phyloP scores from a whole-genome alignment of 2,329 filamentous ascomycete species.

The Penicillium sp. region DNA sequence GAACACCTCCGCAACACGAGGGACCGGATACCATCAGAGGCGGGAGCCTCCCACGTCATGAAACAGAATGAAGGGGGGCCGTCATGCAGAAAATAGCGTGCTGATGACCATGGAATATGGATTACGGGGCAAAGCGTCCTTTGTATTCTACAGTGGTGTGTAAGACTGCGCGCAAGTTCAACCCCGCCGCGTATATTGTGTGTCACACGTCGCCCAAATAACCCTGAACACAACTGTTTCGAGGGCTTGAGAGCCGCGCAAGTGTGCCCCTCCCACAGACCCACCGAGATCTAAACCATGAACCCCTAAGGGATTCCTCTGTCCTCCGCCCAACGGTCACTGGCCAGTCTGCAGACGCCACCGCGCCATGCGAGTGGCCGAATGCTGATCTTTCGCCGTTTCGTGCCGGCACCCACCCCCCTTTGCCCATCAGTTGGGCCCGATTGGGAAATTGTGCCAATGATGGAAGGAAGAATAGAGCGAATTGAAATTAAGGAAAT shows the following conservation, averaged over 20 bases:
- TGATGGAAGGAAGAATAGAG: background rate
- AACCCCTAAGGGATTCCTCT: background rate
- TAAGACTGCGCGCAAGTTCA: background rate
- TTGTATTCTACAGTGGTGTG: background rate
- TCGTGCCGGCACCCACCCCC: conserved; percentile 2
- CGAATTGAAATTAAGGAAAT: background rate
- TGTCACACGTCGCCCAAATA: no score
- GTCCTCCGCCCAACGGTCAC: conserved; percentile 10
- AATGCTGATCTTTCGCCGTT: conserved; percentile 11
- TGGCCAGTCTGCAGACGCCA: conserved; percentile 14
- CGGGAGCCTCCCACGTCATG: conserved; percentile 10
- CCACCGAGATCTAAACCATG: conserved; percentile 14
- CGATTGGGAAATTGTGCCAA: background rate
- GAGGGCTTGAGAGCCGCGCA: conserved; percentile 10
- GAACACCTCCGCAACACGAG: conserved; percentile 3
- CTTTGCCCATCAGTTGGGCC: background rate
- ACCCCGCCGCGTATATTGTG: background rate
- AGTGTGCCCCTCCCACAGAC: conserved; percentile 10
- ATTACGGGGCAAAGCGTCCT: background rate
- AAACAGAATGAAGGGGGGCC: background rate
- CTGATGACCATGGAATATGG: background rate
- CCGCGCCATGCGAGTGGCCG: conserved; percentile 9
- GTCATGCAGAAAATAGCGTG: background rate
- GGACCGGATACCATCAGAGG: background rate
- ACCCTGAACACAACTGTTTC: background rate